Evolutionary conservation across 2,329 filamentous ascomycete genomes (phyloP).

Genomic region (Byssoonygena ceratinophila): DNA sequence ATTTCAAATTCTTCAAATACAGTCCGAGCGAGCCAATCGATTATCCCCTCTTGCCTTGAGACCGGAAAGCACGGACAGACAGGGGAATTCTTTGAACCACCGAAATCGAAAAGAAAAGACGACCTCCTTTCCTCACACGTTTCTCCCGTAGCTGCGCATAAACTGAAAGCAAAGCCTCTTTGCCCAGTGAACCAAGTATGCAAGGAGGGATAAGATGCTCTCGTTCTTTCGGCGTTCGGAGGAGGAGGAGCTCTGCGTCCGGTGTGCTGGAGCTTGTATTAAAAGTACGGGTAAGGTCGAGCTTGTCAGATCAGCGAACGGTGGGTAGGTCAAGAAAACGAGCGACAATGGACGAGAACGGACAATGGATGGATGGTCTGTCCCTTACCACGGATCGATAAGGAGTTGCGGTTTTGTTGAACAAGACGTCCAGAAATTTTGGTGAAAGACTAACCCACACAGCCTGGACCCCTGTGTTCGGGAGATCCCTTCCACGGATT

Average conservation of each 20-base stretch:
- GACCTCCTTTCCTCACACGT: not conserved
- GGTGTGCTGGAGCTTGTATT: not conserved
- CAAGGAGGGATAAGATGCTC: not conserved
- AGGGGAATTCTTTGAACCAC: not conserved
- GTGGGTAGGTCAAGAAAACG: not conserved
- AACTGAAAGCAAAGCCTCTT: not conserved
- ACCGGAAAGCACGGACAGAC: not conserved
- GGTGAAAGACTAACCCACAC: not conserved
- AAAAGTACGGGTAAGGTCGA: not conserved
- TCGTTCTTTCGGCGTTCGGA: not conserved
- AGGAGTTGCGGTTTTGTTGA: not conserved
- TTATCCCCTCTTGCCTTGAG: not conserved
- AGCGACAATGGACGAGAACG: not conserved
- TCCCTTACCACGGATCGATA: constrained; percentile 3
- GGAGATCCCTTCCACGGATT: not conserved
- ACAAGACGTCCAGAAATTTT: not conserved
- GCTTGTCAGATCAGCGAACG: not conserved
- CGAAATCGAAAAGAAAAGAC: not conserved
- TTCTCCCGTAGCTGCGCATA: not conserved
- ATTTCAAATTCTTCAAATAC: not conserved
- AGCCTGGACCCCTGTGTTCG: not conserved
- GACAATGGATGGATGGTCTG: not conserved
- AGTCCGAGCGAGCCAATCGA: not conserved
- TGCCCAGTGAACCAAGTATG: not conserved
- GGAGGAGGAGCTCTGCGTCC: not conserved